Percentiles rank a stretch among this genome's conserved stretches.
Evolutionary conservation across 345 rosid species (phyloP).

Genomic region (Rhodamnia rubescens): DNA sequence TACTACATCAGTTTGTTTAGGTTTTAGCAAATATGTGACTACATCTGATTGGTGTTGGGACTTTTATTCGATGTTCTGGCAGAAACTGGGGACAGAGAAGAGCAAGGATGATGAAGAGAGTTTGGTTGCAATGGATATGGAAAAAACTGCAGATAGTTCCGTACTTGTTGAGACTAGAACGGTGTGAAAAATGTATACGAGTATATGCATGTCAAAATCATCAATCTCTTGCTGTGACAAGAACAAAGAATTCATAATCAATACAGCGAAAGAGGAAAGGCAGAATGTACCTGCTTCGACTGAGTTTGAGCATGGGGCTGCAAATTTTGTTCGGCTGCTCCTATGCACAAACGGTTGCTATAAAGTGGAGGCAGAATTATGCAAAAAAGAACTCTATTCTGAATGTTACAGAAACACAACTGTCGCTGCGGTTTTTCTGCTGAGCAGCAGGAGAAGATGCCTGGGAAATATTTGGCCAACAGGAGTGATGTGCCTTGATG

Average conservation of each 20-base stretch:
- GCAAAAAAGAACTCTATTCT: background rate
- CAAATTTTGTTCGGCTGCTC: background rate
- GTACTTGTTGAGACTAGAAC: background rate
- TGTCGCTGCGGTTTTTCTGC: background rate
- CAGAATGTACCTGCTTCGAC: background rate
- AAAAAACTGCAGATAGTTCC: constrained; percentile 8
- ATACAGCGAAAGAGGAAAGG: background rate
- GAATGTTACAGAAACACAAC: background rate
- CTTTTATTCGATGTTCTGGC: background rate
- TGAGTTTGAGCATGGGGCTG: background rate
- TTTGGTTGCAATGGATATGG: constrained; percentile 13
- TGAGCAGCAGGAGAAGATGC: background rate
- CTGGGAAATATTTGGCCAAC: background rate
- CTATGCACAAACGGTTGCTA: background rate
- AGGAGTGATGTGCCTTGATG: background rate
- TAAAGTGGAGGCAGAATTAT: background rate
- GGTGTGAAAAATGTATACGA: background rate
- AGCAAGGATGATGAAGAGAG: constrained; percentile 5
- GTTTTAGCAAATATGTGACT: background rate
- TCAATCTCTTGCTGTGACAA: background rate
- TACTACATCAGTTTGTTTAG: background rate
- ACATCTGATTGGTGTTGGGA: background rate
- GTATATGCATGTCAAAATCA: background rate
- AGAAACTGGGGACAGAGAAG: constrained; percentile 26
- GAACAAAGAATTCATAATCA: background rate